Evolutionary conservation across 495 filamentous ascomycete genomes (phyloP).

Genomic region (Podospora conica): DNA sequence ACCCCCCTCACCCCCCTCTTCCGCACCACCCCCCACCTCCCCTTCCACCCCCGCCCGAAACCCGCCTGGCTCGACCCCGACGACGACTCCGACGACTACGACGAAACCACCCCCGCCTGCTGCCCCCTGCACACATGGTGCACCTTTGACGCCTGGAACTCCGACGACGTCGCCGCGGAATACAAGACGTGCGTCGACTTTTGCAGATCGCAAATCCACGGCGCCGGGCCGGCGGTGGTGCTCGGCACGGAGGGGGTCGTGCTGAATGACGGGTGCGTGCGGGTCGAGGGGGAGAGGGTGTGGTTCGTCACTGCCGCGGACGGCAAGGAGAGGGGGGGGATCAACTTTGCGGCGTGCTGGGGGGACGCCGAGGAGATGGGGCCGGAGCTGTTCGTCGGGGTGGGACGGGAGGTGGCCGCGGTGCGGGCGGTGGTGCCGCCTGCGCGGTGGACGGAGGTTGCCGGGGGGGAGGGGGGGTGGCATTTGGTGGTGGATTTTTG

Average conservation of each 20-base stretch:
- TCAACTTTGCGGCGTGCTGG: slow-evolving; percentile 8
- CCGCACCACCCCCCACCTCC: not conserved
- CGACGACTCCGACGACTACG: not conserved
- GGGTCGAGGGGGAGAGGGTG: not conserved
- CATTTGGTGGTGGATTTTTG: slow-evolving; percentile 7
- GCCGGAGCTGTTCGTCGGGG: slow-evolving; percentile 1
- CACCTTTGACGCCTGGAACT: not conserved
- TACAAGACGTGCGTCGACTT: not conserved
- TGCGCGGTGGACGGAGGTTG: not conserved
- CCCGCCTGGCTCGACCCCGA: not conserved
- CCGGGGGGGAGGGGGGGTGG: not conserved
- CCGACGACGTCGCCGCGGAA: not conserved
- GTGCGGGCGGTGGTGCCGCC: slow-evolving; percentile 1
- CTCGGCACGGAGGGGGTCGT: not conserved
- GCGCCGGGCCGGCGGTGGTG: not conserved
- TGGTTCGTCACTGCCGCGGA: not conserved
- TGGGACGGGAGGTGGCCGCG: not conserved
- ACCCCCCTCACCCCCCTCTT: not conserved
- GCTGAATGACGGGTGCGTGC: not conserved
- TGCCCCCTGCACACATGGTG: not conserved
- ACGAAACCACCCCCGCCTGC: not conserved
- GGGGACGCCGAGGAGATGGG: slow-evolving; percentile 1
- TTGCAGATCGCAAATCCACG: not conserved
- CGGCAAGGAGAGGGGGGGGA: not conserved
- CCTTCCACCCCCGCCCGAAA: not conserved